phyloP scores from a whole-genome alignment of 164 flowering plant species.

The Dillenia turbinata region DNA sequence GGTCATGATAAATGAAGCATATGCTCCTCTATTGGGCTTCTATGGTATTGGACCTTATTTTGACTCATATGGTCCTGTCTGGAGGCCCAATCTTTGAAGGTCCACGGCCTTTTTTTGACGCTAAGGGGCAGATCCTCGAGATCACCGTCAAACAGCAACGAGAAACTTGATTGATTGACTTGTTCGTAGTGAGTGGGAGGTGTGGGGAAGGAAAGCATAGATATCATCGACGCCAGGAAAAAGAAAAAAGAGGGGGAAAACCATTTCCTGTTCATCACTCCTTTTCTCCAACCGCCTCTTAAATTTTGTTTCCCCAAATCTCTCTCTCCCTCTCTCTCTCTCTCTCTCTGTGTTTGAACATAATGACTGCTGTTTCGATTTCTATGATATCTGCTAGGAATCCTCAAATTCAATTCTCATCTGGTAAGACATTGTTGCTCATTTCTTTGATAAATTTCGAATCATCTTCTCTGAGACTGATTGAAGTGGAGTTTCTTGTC shows the following conservation, averaged over 20 bases:
- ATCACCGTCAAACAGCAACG: no score
- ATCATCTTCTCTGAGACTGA: not conserved
- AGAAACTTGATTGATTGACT: no score
- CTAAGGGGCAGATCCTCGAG: no score
- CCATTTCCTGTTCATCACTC: not conserved
- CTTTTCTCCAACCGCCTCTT: not conserved
- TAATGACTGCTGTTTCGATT: constrained; percentile 27
- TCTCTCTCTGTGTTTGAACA: not conserved
- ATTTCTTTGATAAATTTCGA: not conserved
- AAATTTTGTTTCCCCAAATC: not conserved
- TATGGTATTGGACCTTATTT: no score
- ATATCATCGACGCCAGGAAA: not conserved
- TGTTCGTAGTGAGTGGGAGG: no score
- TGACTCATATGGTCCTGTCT: no score
- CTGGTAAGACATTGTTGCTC: constrained; percentile 16
- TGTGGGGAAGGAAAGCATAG: no score
- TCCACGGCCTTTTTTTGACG: no score
- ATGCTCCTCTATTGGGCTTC: no score
- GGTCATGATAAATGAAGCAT: no score
- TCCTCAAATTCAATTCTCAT: constrained; percentile 18
- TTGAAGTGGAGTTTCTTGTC: no score
- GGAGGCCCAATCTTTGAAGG: no score
- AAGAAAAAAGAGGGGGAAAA: not conserved
- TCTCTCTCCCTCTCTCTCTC: not conserved
- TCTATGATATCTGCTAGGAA: constrained; percentile 23